phyloP scores from a whole-genome alignment of 2,329 filamentous ascomycete genomes.

The Zymoseptoria pseudotritici region DNA sequence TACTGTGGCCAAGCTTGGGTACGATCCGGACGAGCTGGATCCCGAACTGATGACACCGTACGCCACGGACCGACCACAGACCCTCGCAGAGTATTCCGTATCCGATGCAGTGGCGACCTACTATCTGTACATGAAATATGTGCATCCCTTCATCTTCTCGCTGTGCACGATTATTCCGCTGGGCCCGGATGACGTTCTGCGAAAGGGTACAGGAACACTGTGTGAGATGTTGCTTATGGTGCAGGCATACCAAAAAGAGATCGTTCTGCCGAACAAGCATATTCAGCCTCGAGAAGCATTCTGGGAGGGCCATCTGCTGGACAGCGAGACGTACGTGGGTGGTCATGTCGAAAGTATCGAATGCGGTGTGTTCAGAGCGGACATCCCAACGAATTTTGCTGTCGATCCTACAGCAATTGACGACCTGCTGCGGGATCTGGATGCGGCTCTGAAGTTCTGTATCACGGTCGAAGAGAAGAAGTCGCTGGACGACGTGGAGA shows the following conservation, averaged over 20 bases:
- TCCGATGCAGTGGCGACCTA: slow-evolving; percentile 98
- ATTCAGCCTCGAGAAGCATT: slow-evolving; percentile 84
- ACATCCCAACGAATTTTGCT: slow-evolving; percentile 90
- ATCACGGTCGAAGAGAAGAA: slow-evolving; percentile 48
- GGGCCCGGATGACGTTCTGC: slow-evolving; percentile 81
- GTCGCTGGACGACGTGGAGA: slow-evolving; percentile 43
- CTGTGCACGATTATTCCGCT: slow-evolving; percentile 93
- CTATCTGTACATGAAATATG: slow-evolving; percentile 99
- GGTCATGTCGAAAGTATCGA: slow-evolving; percentile 99
- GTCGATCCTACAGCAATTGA: slow-evolving; percentile 86
- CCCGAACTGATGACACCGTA: slow-evolving; percentile 93
- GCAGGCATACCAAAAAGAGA: slow-evolving; percentile 85
- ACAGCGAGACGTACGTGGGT: slow-evolving; percentile 96
- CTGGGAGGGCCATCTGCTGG: slow-evolving; percentile 91
- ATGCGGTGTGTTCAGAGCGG: slow-evolving; percentile 89
- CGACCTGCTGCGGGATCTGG: slow-evolving; percentile 77
- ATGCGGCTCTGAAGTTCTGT: slow-evolving; percentile 81
- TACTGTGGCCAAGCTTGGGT: slow-evolving; percentile 94
- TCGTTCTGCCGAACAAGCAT: slow-evolving; percentile 94
- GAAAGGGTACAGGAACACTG: slow-evolving; percentile 96
- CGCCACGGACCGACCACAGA: slow-evolving; percentile 83
- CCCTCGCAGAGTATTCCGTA: slow-evolving; percentile 93
- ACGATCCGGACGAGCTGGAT: slow-evolving; percentile 95
- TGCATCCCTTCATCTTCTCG: slow-evolving; percentile 99
- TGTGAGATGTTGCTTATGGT: slow-evolving; percentile 99